A percentile compares a stretch with the other conserved stretches of the same genome.
Conservation (phyloP, 75 land plant genomes). For the Chamaecyparis obtusa region DNA sequence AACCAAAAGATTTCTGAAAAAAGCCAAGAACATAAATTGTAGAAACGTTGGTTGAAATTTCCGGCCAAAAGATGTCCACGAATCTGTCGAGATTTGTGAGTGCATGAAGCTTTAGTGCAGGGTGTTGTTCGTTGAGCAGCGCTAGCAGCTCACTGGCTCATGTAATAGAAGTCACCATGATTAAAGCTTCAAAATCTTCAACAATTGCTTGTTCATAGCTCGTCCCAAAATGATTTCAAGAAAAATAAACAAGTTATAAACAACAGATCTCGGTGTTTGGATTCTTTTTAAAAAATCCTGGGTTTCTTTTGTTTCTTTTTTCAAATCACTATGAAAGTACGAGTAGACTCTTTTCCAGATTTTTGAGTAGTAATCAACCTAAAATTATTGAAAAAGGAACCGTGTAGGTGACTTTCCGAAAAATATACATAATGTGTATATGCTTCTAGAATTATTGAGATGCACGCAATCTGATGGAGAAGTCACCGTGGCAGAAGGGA, state of each 20-base stretch:
- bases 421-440: neutral
- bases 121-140: conserved; percentile 53
- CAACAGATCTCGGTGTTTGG: neutral
- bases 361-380: neutral
- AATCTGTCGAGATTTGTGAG: conserved; percentile 38
- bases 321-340: neutral
- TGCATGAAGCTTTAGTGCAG: conserved; percentile 42
- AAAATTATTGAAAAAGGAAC: neutral
- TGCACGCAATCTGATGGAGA: neutral
- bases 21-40: conserved; percentile 17
- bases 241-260: neutral
- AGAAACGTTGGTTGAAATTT: conserved; percentile 48
- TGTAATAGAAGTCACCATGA: neutral
- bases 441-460: neutral
- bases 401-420: neutral
- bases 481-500: neutral
- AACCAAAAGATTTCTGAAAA: neutral
- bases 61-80: conserved; percentile 49
- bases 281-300: too few relatives aligned
- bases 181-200: neutral
- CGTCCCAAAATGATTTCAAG: neutral
- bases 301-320: too few relatives aligned
- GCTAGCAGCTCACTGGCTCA: conserved; percentile 53
- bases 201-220: neutral
- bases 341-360: neutral